Conservation (phyloP, 2,329 filamentous ascomycete genomes). For the Arthrobotrys conoides region DNA sequence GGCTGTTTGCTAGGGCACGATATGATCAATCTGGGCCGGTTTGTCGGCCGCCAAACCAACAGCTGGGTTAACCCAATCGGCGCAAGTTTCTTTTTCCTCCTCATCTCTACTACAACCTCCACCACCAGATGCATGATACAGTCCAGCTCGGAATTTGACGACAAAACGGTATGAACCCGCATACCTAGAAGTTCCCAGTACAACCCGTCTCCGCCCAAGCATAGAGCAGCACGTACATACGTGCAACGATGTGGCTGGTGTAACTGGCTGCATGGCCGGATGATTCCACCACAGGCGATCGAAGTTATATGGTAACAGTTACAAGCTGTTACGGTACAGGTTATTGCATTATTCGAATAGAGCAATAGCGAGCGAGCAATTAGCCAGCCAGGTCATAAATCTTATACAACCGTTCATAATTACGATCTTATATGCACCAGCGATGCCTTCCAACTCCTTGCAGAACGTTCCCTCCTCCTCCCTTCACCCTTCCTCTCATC, state of each 20-base stretch:
- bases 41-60: conserved; percentile 19
- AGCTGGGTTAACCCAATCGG: conserved; percentile 16
- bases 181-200: conserved; percentile 25
- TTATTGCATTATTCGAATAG: conserved; percentile 2
- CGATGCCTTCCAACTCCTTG: conserved; percentile 30
- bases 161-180: conserved; percentile 33
- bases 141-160: conserved; percentile 19
- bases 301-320: conserved; percentile 21
- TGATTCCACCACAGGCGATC: conserved; percentile 26
- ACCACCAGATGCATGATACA: background rate
- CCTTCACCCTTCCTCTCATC: background rate
- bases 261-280: conserved; percentile 54
- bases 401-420: conserved; percentile 22
- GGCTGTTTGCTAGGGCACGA: conserved; percentile 40
- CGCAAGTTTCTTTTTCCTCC: conserved; percentile 55
- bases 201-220: conserved; percentile 37
- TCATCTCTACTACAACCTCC: conserved; percentile 26
- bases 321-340: background rate
- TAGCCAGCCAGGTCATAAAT: background rate
- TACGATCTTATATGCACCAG: conserved; percentile 26
- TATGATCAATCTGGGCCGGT: conserved; percentile 19
- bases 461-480: conserved; percentile 12
- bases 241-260: conserved; percentile 58
- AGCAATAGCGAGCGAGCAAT: conserved; percentile 10
- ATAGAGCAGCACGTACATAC: conserved; percentile 53